phyloP scores from a whole-genome alignment of 768 basidiomycete genomes.

The Serendipita indica region DNA sequence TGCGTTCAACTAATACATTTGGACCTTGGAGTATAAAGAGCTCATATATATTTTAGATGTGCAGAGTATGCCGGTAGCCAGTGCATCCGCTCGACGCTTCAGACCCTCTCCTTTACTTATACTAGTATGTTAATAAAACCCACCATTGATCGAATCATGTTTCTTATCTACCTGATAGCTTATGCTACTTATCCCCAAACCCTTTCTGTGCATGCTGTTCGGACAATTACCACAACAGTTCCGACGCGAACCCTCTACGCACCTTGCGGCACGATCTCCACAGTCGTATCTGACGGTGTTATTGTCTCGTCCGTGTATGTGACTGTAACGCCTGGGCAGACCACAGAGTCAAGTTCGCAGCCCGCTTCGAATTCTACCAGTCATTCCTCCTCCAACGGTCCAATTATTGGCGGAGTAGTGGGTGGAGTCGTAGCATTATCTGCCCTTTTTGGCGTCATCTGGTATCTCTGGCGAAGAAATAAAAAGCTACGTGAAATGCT shows the following conservation, averaged over 20 bases:
- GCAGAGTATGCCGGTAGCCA: neutral
- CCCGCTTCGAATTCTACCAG: neutral
- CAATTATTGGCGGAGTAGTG: neutral
- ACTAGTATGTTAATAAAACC: neutral
- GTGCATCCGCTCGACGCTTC: neutral
- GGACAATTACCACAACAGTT: neutral
- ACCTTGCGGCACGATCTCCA: neutral
- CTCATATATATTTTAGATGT: neutral
- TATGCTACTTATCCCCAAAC: neutral
- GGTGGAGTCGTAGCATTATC: neutral
- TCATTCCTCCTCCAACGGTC: neutral
- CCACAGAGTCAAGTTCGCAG: neutral
- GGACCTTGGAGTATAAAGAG: neutral
- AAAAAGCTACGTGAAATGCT: neutral
- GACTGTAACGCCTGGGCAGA: neutral
- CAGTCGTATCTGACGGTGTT: neutral
- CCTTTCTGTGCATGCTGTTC: neutral
- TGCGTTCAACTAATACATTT: neutral
- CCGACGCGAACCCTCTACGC: neutral
- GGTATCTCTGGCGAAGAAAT: slow-evolving; percentile 3
- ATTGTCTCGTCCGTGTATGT: neutral
- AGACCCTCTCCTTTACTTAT: neutral
- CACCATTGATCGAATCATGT: neutral
- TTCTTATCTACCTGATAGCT: neutral
- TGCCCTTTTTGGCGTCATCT: neutral